phyloP scores from a whole-genome alignment of 176 grass and related monocot genomes.

The Puccinellia tenuiflora region DNA sequence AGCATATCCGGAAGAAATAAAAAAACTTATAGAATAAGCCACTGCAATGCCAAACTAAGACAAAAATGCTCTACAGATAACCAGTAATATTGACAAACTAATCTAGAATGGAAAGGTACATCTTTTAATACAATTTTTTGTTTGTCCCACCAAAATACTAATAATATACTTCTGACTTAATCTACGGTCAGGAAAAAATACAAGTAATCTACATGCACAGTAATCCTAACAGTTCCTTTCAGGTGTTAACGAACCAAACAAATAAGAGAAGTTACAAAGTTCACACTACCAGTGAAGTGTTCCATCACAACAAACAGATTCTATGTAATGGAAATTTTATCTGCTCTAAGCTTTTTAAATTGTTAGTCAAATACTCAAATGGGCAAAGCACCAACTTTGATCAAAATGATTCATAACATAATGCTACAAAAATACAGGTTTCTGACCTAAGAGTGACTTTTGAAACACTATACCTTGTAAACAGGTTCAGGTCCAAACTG shows the following conservation, averaged over 20 bases:
- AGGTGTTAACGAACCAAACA: background rate
- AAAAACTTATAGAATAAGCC: background rate
- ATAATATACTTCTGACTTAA: background rate
- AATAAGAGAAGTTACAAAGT: background rate
- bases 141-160: background rate
- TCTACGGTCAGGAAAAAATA: background rate
- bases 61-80: background rate
- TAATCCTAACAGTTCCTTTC: background rate
- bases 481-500: background rate
- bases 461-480: constrained; percentile 1
- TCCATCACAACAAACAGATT: background rate
- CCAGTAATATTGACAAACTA: background rate
- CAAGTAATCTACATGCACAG: background rate
- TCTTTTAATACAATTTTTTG: background rate
- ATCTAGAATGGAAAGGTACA: background rate
- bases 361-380: background rate
- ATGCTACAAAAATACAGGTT: background rate
- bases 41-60: background rate
- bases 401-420: background rate
- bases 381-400: background rate
- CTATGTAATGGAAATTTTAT: background rate
- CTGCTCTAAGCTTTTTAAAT: background rate
- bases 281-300: background rate
- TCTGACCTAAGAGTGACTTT: background rate
- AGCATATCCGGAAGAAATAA: background rate